A percentile compares a stretch with the other conserved stretches of the same genome.
These are phyloP conservation scores for Salix viminalis DNA, from an alignment of 345 rosid genomes.

Conservation along the genomic window DNA sequence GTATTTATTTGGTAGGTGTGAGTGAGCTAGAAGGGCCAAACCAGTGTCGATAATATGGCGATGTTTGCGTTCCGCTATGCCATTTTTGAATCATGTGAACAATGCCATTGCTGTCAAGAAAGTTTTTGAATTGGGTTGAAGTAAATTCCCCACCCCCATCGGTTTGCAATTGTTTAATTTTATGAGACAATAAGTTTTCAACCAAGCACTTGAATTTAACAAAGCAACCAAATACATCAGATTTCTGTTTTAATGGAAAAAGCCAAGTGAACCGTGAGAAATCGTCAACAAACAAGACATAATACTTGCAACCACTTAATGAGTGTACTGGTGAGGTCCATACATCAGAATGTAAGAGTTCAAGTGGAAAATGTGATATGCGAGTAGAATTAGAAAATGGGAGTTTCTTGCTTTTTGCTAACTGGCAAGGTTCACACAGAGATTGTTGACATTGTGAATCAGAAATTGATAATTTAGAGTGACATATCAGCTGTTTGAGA, in stretches of 20 bases:
- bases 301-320: background rate
- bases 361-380: background rate
- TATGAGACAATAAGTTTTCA: background rate
- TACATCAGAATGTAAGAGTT: background rate
- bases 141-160: background rate
- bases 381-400: rapidly evolving
- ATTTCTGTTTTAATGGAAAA: background rate
- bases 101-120: no score
- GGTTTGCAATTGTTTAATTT: background rate
- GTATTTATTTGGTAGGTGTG: no score
- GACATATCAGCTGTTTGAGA: no score
- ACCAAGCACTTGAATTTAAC: background rate
- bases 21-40: no score
- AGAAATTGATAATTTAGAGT: no score
- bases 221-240: background rate
- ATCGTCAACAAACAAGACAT: background rate
- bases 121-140: no score
- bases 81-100: no score
- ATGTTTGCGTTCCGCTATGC: no score
- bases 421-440: background rate
- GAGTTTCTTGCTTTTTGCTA: background rate
- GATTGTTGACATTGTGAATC: background rate
- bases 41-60: no score
- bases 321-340: background rate
- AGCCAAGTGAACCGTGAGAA: background rate